Percentiles rank a stretch among this genome's conserved stretches.
phyloP scores from a whole-genome alignment of 768 basidiomycete genomes.

The Pleurotus eryngii region DNA sequence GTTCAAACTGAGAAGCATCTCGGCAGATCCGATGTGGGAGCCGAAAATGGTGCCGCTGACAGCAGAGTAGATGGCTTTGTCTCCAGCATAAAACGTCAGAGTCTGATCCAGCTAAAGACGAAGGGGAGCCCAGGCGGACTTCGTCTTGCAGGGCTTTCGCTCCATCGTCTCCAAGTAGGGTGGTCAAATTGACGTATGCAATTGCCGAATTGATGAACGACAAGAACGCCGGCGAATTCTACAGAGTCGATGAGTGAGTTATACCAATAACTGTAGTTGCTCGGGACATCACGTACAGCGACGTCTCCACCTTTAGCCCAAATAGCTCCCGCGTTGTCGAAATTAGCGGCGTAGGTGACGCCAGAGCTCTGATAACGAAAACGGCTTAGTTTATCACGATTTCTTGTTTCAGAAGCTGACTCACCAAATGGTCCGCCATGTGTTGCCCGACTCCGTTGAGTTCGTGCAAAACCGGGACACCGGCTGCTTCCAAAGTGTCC shows the following conservation, averaged over 20 bases:
- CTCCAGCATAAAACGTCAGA: constrained; percentile 45
- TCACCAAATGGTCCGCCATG: constrained; percentile 1
- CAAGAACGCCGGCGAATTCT: constrained; percentile 23
- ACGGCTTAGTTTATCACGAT: not conserved
- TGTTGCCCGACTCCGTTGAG: constrained; percentile 34
- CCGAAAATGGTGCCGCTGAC: constrained; percentile 36
- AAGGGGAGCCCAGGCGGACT: constrained; percentile 26
- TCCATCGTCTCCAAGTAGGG: constrained; percentile 31
- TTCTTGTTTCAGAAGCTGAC: not conserved
- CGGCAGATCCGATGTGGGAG: constrained; percentile 47
- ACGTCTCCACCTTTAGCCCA: not conserved
- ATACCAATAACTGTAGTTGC: not conserved
- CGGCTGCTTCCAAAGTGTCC: constrained; percentile 41
- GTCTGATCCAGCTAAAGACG: constrained; percentile 38
- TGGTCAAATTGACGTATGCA: constrained; percentile 44
- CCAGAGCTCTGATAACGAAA: constrained; percentile 2
- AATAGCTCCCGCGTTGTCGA: constrained; percentile 4
- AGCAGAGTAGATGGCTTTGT: constrained; percentile 51
- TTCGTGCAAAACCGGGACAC: constrained; percentile 35
- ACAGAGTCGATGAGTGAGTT: not conserved
- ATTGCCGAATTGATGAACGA: constrained; percentile 53
- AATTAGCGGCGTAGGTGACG: constrained; percentile 1
- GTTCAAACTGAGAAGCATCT: constrained; percentile 48
- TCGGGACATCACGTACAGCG: not conserved
- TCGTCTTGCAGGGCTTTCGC: constrained; percentile 29